Conservation (phyloP, 768 basidiomycete species). For the Suillus brevipes region DNA sequence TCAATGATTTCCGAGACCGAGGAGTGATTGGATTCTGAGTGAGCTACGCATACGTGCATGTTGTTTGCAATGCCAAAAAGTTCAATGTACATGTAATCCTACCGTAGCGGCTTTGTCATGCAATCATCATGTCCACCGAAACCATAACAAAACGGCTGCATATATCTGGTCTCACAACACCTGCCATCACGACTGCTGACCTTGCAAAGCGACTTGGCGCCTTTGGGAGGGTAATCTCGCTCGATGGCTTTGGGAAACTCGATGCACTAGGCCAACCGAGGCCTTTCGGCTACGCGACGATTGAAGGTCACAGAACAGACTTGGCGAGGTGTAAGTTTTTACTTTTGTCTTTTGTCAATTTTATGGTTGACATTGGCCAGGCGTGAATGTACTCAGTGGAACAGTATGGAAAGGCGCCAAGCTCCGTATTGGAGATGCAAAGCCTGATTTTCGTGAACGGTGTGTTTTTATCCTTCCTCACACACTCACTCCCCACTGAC, state of each 20-base stretch:
- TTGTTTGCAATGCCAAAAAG: no score
- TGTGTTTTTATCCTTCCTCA: constrained; percentile 21
- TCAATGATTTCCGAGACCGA: no score
- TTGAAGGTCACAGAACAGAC: constrained; percentile 61
- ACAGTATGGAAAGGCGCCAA: constrained; percentile 89
- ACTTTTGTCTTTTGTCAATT: background rate
- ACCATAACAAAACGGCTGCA: constrained; percentile 59
- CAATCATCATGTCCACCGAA: constrained; percentile 4
- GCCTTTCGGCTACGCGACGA: constrained; percentile 73
- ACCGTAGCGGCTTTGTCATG: background rate
- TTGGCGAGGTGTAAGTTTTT: constrained; percentile 61
- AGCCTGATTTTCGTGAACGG: constrained; percentile 69
- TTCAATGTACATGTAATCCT: no score
- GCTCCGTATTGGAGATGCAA: constrained; percentile 81
- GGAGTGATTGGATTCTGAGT: no score
- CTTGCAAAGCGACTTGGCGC: constrained; percentile 56
- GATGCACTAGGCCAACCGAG: constrained; percentile 67
- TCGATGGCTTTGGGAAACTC: constrained; percentile 67
- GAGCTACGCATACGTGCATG: no score
- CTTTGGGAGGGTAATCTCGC: constrained; percentile 67
- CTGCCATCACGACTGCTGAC: constrained; percentile 57
- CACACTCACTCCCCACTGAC: background rate
- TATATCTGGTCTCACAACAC: constrained; percentile 75
- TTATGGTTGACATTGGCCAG: constrained; percentile 34
- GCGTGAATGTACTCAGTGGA: constrained; percentile 75